phyloP scores from a whole-genome alignment of 495 filamentous ascomycete genomes.

The Daldinia loculata region DNA sequence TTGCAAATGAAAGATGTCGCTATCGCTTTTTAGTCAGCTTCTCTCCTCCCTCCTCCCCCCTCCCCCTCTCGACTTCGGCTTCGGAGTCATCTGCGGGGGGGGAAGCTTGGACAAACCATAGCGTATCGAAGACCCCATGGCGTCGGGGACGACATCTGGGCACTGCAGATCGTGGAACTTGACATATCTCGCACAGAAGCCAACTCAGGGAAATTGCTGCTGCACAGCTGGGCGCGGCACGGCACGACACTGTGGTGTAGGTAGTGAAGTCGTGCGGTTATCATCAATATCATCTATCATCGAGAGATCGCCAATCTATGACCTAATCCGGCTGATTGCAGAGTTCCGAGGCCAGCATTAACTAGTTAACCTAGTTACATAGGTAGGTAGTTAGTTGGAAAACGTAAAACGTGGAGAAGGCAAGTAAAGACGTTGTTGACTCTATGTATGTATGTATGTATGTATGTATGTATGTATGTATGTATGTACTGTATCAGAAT shows the following conservation, averaged over 20 bases:
- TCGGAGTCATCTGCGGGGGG: slow-evolving; percentile 26
- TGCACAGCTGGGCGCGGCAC: not conserved
- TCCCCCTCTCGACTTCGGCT: not conserved
- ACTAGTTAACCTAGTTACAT: not conserved
- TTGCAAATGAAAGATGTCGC: not conserved
- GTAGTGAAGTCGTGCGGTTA: not conserved
- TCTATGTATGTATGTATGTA: too few relatives aligned
- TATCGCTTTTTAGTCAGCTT: slow-evolving; percentile 15
- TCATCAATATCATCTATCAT: slow-evolving; percentile 13
- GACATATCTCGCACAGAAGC: slow-evolving; percentile 21
- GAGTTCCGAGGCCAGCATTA: not conserved
- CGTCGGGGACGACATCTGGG: slow-evolving; percentile 4
- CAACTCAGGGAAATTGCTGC: not conserved
- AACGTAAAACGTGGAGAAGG: slow-evolving; percentile 2
- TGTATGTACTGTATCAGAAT: too few relatives aligned
- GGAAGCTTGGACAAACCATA: slow-evolving; percentile 26
- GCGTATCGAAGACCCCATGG: slow-evolving; percentile 6
- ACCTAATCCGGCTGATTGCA: slow-evolving; percentile 19
- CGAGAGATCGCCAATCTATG: slow-evolving; percentile 22
- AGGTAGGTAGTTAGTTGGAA: not conserved
- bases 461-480: too few relatives aligned
- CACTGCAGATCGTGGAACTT: slow-evolving; percentile 18
- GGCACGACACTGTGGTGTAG: not conserved
- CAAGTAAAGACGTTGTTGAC: not conserved
- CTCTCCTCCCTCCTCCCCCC: not conserved